Conservation (phyloP, 1,284 basidiomycete species). For the Cystobasidiaceae sp. region DNA sequence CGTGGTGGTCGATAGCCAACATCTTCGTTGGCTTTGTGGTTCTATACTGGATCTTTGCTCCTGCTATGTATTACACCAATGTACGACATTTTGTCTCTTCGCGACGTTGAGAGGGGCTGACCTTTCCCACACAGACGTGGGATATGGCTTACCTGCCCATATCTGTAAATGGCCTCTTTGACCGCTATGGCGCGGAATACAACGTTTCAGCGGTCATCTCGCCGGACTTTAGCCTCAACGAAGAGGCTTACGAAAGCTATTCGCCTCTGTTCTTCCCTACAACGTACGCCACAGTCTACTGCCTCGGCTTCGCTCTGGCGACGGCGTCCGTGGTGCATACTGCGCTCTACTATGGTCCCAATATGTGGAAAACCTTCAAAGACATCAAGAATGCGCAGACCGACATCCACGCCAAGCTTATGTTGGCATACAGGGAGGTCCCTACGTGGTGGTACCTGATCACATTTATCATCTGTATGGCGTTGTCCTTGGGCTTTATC, state of each 20-base stretch:
- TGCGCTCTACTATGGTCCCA: constrained; percentile 49
- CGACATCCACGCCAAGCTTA: constrained; percentile 43
- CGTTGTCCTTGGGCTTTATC: constrained; percentile 56
- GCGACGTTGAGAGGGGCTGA: background rate
- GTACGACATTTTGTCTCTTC: no score
- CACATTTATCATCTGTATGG: constrained; percentile 64
- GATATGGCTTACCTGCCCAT: constrained; percentile 36
- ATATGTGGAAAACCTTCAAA: constrained; percentile 47
- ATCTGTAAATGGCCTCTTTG: constrained; percentile 35
- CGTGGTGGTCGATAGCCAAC: constrained; percentile 43
- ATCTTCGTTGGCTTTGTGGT: constrained; percentile 38
- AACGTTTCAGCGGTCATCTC: constrained; percentile 46
- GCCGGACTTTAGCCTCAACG: constrained; percentile 40
- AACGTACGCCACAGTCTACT: constrained; percentile 44
- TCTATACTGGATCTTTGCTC: constrained; percentile 37
- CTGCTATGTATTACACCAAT: constrained; percentile 39
- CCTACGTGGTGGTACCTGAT: constrained; percentile 59
- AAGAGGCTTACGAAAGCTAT: constrained; percentile 39
- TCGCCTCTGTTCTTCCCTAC: constrained; percentile 43
- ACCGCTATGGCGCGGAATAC: constrained; percentile 37
- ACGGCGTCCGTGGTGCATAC: constrained; percentile 49
- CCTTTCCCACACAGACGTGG: constrained; percentile 12
- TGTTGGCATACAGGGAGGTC: constrained; percentile 41
- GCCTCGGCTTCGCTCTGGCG: constrained; percentile 46
- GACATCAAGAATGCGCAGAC: constrained; percentile 37